Evolutionary conservation across 2,329 filamentous ascomycete genomes (phyloP), one percentile per base, ranked within the genome.

Genomic region (Atkinsonella texensis): DNA sequence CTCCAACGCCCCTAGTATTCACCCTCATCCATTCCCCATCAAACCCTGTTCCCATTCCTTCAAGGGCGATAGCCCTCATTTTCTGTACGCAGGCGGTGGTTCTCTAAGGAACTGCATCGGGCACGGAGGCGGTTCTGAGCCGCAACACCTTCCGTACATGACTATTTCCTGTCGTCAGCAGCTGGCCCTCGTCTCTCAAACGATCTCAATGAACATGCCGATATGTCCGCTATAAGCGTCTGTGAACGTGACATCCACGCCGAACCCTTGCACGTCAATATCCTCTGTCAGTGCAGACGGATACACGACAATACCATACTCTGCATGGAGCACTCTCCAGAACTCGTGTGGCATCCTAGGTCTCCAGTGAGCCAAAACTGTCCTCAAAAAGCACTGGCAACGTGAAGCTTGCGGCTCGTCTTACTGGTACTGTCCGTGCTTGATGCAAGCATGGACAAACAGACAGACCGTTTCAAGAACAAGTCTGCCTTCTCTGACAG

Each of bases 291-390:
- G 56, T 4, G 68, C 68, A 1, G 67, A 68, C 2, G 68, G 68
- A 49, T 69, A 70, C 20, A 70, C 64, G n/a, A 70, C 57, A 43
- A 70, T 70, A 40, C 68, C 68, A 31, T 68, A 70, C 48, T 70
- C 67, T 7, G 60, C 53, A 35, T 69, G 65, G 13, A 70, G 59
- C 8, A 69, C 58, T 28, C 63, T 57, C 68, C 68, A 70, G 49
- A 70, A 70, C 49, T 66, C 65, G 1, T 61, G 55, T 11, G 68
- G 68, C 13, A 69, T 54, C 35, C 68, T 70, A 44, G 8, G 3
- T n/a, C 18, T 11, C 35, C 13, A 23, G 12, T 12, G 6, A 35
- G 23, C 10, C 4, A 28, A 28, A 28, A 28, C 28, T 28, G 28
- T 28, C 4, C 28, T 8, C 4, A 5, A 28, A 8, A 8, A 8